Base-by-base conservation (phyloP, 805 yeast genomes). In the Peterozyma toletana region DNA sequence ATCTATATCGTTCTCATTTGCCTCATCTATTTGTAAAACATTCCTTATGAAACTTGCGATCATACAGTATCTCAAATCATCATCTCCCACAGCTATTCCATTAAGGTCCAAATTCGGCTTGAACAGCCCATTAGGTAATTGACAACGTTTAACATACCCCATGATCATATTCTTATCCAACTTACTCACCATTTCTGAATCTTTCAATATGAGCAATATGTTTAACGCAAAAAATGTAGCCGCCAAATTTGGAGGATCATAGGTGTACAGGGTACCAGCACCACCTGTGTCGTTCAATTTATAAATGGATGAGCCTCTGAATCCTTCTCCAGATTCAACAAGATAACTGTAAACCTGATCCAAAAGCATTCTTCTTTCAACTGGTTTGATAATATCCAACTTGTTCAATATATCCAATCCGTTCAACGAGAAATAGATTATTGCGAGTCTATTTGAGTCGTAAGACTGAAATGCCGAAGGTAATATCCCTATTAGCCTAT, bases 171-270 rank as follows among this genome's bases (percentile, higher is more conserved):
- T 39, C 13, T 60, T 50, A 40, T 78, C 71, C 17, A 81, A 48
- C 9, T 70, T 46, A 13, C 46, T 37, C 13, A 48, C 29, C 50
- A 65, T 50, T 30, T 67, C 63, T 41, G 68, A 70, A 40, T 70
- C 75, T 30, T 67, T 66, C 11, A 85, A 62, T n/a, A 76, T 63
- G 1, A 78, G 56, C 34, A 85, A 64, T 10, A 73, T 66, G 33
- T 77, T 72, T 31, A 89, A 59, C 2, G 87, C 90, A 63, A 89
- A 85, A 50, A 80, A 78, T 0, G 96, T 89, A 5, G 89, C 78
- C 0, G 91, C 76, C 6, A 87, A 59, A 50, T 78, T 83, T 1
- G 90, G 77, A 1, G 78, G 64, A 53, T 82, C 89, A 53, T 77
- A 80, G 9, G 39, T 41, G 2, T 50, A 51, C 27, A 21, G 27